Conservation (phyloP, 148 eudicot species). For the Cornus suecica region DNA sequence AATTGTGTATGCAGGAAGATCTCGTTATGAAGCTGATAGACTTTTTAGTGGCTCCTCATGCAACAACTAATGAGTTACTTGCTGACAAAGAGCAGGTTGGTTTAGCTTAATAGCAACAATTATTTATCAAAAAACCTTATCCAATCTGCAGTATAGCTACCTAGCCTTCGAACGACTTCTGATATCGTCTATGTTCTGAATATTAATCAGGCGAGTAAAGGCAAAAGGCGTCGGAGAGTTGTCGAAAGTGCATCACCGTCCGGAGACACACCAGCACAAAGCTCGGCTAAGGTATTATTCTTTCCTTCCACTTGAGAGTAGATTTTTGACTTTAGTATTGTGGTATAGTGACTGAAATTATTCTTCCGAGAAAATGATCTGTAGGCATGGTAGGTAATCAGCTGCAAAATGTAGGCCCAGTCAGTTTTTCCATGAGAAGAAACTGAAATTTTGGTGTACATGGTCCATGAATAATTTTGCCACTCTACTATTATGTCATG, state of each 20-base stretch:
- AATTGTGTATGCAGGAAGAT: constrained; percentile 60
- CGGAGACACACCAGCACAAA: constrained; percentile 42
- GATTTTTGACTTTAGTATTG: background rate
- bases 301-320: background rate
- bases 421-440: background rate
- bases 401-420: background rate
- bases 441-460: background rate
- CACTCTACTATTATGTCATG: background rate
- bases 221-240: constrained; percentile 72
- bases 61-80: constrained; percentile 69
- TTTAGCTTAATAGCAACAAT: background rate
- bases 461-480: background rate
- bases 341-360: background rate
- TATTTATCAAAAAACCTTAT: background rate
- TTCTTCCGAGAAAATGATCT: background rate
- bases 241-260: constrained; percentile 41
- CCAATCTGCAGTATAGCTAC: background rate
- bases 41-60: constrained; percentile 84
- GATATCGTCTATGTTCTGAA: constrained; percentile 11
- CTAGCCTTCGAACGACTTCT: background rate
- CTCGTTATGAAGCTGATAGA: constrained; percentile 68
- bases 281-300: constrained; percentile 63
- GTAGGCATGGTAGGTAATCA: background rate
- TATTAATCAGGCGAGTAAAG: constrained; percentile 43
- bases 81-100: constrained; percentile 88